These are phyloP conservation scores for Epichloe hybrida DNA, from an alignment of 2,329 filamentous ascomycete species.

Conservation along the genomic window DNA sequence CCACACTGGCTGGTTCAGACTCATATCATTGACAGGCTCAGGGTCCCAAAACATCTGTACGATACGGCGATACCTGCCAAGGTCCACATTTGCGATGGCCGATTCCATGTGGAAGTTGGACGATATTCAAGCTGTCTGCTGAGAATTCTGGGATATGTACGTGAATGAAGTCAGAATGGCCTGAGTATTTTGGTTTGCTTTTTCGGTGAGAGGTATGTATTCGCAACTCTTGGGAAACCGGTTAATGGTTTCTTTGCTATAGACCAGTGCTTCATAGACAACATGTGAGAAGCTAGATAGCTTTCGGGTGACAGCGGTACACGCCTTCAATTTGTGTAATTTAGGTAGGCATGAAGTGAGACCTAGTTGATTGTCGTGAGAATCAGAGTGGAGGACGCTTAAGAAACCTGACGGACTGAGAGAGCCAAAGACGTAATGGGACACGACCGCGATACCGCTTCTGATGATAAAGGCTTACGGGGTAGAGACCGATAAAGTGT, in stretches of 20 bases:
- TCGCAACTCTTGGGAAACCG: not conserved
- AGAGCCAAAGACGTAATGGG: not conserved
- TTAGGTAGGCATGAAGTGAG: not conserved
- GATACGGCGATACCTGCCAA: constrained; percentile 65
- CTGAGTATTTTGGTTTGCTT: not conserved
- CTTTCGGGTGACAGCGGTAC: not conserved
- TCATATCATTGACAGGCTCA: constrained; percentile 65
- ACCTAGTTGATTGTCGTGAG: too few species aligned
- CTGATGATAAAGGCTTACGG: not conserved
- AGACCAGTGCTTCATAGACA: not conserved
- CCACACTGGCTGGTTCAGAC: constrained; percentile 62
- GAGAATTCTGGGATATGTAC: not conserved
- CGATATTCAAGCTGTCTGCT: not conserved
- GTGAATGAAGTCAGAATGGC: not conserved
- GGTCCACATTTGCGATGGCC: constrained; percentile 46
- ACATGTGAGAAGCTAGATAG: not conserved
- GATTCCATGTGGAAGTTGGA: constrained; percentile 18
- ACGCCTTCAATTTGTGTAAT: not conserved
- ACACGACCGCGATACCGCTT: not conserved
- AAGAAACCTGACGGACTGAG: too few species aligned
- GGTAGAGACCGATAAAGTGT: not conserved
- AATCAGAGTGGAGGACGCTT: too few species aligned
- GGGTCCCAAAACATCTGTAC: constrained; percentile 91
- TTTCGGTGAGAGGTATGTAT: not conserved
- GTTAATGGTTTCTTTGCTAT: not conserved